phyloP scores from a whole-genome alignment of 257 asterid species.

The Eustoma russellianum region DNA sequence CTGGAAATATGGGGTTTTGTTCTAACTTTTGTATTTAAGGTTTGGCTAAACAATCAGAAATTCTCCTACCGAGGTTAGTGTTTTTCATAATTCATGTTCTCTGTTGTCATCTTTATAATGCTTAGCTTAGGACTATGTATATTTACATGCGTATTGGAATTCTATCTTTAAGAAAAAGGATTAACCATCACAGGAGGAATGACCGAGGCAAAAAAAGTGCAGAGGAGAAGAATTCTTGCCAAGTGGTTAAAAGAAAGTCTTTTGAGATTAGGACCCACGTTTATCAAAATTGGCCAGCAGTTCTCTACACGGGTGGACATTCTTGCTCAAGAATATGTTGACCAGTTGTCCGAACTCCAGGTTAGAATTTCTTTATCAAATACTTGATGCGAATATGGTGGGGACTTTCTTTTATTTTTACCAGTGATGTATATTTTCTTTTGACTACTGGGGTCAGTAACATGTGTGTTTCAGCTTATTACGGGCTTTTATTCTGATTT shows the following conservation, averaged over 20 bases:
- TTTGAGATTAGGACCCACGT: conserved; percentile 93
- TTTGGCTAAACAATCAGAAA: conserved; percentile 82
- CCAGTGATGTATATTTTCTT: no score
- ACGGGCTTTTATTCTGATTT: no score
- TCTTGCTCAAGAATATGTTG: conserved; percentile 97
- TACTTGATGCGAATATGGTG: background rate
- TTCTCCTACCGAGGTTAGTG: conserved; percentile 75
- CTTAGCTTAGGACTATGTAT: background rate
- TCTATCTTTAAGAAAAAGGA: conserved; percentile 12
- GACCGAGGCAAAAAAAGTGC: conserved; percentile 58
- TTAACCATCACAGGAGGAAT: conserved; percentile 58
- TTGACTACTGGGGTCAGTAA: no score
- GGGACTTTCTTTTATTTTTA: background rate
- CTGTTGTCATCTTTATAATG: no score
- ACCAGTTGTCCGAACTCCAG: conserved; percentile 97
- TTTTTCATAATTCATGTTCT: background rate
- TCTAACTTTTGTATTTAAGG: conserved; percentile 64
- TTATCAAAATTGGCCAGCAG: conserved; percentile 96
- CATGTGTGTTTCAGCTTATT: no score
- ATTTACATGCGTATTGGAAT: no score
- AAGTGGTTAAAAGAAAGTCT: conserved; percentile 93
- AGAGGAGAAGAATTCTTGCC: conserved; percentile 75
- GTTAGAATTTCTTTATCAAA: conserved; percentile 19
- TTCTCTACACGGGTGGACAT: conserved; percentile 97
- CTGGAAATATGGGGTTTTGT: conserved; percentile 97